Evolutionary conservation across 1,139 yeast species (phyloP), one percentile per base, ranked within the genome.

Genomic region (Saccharomyces hybrid): DNA sequence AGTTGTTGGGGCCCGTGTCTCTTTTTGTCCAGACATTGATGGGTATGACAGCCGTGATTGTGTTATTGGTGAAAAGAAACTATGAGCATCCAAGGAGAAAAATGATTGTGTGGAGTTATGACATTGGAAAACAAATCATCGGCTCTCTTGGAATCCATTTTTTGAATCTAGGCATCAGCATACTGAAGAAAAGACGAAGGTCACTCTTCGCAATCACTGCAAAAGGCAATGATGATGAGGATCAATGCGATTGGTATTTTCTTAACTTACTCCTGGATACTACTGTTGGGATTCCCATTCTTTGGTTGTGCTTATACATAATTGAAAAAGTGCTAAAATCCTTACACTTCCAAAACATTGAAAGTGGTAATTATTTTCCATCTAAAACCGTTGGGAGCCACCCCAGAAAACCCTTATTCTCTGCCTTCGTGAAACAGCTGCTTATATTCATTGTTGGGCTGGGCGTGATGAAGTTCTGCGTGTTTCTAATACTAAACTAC

Each of bases 161-260:
- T 11, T 74, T 91, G 64, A 93, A 93, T 65, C 78, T 91, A n/a
- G 70, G 82, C 23, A 74, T 88, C 50, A 85, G 96, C 47, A 79
- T 89, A 41, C 56, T 84, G 49, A 82, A 85, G 47, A 57, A 64
- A 30, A 32, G 49, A 41, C 32, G 54, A 53, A n/a, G 8, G 20
- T 13, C 14, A 31, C 16, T 14, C 7, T 20, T 47, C n/a, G 16
- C n/a, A 13, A 32, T 8, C 20, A 41, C 31, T 61, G 56, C 4
- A 60, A 57, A 16, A n/a, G 69, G 65, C 31, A 71, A 67, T 9
- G 72, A 68, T 13, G 71, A 69, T 27, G 77, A 73, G 38, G 76
- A 85, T 61, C 91, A 91, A 7, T 87, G 95, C 66, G 89, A 86
- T 62, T 91, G 97, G 95, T 93, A 93, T 72, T 91, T 93, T 65